Evolutionary conservation across 805 yeast genomes (phyloP).

Genomic region (Teunomyces kruisii): DNA sequence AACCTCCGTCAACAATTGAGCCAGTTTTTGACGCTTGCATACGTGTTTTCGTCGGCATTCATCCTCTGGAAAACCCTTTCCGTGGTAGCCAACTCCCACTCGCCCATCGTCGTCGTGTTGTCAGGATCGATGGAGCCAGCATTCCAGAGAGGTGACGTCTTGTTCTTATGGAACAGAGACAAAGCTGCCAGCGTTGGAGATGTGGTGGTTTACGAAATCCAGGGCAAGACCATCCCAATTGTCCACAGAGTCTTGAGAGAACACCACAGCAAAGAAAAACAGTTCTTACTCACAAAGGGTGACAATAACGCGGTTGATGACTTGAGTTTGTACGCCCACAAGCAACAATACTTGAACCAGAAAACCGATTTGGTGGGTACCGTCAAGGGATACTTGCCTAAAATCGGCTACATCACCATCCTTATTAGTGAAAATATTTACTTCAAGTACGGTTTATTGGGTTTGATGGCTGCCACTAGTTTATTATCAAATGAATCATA

Average conservation of each 20-base stretch:
- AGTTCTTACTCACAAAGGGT: slow-evolving; percentile 86
- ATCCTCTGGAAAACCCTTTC: slow-evolving; percentile 88
- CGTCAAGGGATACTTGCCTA: slow-evolving; percentile 90
- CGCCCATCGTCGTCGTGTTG: slow-evolving; percentile 94
- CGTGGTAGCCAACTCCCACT: slow-evolving; percentile 73
- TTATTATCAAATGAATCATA: slow-evolving; percentile 38
- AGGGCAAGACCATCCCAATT: slow-evolving; percentile 83
- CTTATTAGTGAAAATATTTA: slow-evolving; percentile 85
- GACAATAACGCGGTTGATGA: slow-evolving; percentile 95
- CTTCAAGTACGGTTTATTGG: slow-evolving; percentile 76
- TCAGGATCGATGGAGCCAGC: slow-evolving; percentile 99
- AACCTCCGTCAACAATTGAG: slow-evolving; percentile 58
- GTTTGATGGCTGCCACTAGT: slow-evolving; percentile 68
- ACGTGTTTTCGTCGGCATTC: slow-evolving; percentile 84
- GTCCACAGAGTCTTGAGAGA: slow-evolving; percentile 93
- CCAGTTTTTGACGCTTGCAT: slow-evolving; percentile 70
- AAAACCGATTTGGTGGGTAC: slow-evolving; percentile 81
- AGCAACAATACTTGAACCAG: slow-evolving; percentile 74
- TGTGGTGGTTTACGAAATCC: slow-evolving; percentile 86
- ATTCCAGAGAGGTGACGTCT: slow-evolving; percentile 94
- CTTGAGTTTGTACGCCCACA: slow-evolving; percentile 75
- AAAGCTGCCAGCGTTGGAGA: slow-evolving; percentile 75
- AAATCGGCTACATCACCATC: slow-evolving; percentile 87
- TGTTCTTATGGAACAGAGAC: slow-evolving; percentile 88
- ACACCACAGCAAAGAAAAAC: slow-evolving; percentile 61